Evolutionary conservation across 768 basidiomycete species (phyloP), one percentile per base, ranked within the genome.

Genomic region (Suillus discolor): DNA sequence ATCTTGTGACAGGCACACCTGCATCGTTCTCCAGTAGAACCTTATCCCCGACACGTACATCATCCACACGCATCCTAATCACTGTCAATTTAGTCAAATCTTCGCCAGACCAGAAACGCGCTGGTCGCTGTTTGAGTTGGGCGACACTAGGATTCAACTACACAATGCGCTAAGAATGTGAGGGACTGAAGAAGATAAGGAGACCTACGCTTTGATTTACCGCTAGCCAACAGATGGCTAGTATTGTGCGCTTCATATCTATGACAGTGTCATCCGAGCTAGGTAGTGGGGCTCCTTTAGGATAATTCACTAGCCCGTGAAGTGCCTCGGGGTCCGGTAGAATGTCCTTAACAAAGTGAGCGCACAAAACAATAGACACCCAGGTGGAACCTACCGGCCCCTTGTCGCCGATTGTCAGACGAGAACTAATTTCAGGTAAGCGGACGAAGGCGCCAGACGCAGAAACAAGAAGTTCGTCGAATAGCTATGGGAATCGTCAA

Each of bases 161-260:
- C 41, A 28, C 13, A 8, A 60, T 42, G 59, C 11, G 82, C 94
- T 96, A 66, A 25, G 61, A 45, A 41, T 49, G 44, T 41, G 11
- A 59, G 11, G 13, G 25, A 38, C 47, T 70, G 47, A 70, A 63
- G 60, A 11, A 25, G 39, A 65, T 59, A 45, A 65, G 4, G 2
- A 15, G 23, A 73, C 88, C 63, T 72, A 93, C 94, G 62, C 85
- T 84, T 81, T 97, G 95, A 67, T 94, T 95, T 62, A 97, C 79
- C 23, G 93, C 95, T 6, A 95, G 81, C 95, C 95, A 97, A 57
- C 89, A 85, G 55, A 97, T 80, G 16, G 91, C 92, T 67, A 94
- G 85, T 47, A 91, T 89, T 18, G 87, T 91, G 65, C 93, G 93
- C 67, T 84, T 87, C 34, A 94, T 84, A 28, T 85, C 83, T 42